Conservation (phyloP, 345 rosid species). For the Acer campestre region DNA sequence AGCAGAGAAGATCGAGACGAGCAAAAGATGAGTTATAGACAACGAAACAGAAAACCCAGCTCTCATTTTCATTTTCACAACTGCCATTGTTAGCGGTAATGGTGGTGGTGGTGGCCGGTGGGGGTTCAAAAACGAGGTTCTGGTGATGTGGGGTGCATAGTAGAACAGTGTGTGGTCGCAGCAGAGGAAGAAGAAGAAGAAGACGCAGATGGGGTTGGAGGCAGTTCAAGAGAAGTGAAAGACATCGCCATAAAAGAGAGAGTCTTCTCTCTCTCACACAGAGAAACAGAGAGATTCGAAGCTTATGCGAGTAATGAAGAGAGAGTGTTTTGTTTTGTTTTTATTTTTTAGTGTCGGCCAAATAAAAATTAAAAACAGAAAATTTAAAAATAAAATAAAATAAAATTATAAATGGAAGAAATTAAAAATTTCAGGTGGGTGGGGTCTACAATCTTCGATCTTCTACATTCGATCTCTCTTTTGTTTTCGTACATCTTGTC, state of each 20-base stretch:
- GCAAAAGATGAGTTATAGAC: conserved; percentile 19
- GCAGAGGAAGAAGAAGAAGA: conserved; percentile 27
- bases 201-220: conserved; percentile 24
- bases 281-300: conserved; percentile 42
- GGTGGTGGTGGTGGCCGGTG: not conserved
- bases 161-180: conserved; percentile 16
- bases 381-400: not conserved
- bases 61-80: conserved; percentile 4
- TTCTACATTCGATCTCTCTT: not conserved
- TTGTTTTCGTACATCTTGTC: not conserved
- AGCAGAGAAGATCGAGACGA: conserved; percentile 28
- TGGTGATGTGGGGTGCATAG: conserved; percentile 29
- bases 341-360: conserved; percentile 47
- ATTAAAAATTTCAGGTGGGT: not conserved
- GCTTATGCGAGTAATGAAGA: conserved; percentile 39
- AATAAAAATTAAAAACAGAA: not conserved
- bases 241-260: conserved; percentile 48
- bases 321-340: conserved; percentile 23
- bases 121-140: conserved; percentile 30
- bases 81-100: conserved; percentile 29
- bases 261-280: conserved; percentile 8
- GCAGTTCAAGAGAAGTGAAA: conserved; percentile 31
- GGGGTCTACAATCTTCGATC: not conserved
- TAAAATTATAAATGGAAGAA: not conserved
- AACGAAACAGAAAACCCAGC: conserved; percentile 23